Percentiles rank a stretch among this genome's conserved stretches.
Conservation (phyloP, 2,329 filamentous ascomycete genomes). For the Fusarium devonianum region DNA sequence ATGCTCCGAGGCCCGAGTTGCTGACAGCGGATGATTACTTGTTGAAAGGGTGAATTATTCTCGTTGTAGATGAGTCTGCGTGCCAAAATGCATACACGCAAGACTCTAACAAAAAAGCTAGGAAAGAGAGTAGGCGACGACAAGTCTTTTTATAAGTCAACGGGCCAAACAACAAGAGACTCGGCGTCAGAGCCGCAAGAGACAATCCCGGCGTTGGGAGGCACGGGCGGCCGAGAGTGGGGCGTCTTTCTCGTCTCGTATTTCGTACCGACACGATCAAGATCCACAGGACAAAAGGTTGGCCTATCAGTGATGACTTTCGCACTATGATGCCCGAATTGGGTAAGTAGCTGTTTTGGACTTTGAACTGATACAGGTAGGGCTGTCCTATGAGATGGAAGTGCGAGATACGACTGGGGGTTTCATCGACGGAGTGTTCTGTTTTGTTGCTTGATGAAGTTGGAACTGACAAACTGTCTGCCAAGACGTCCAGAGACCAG, state of each 20-base stretch:
- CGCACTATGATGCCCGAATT: constrained; percentile 29
- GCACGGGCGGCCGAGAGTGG: constrained; percentile 22
- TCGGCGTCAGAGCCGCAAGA: background rate
- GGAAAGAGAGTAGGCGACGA: background rate
- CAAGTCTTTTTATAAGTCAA: constrained; percentile 1
- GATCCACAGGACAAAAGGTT: constrained; percentile 3
- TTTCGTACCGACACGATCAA: constrained; percentile 25
- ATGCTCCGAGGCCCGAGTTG: constrained; percentile 25
- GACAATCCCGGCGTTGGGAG: constrained; percentile 13
- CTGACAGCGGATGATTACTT: constrained; percentile 15
- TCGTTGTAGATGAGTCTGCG: no score
- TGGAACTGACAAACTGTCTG: no score
- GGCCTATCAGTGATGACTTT: constrained; percentile 15
- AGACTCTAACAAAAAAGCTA: background rate
- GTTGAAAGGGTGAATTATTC: no score
- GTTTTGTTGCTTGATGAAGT: no score
- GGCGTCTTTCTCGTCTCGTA: constrained; percentile 23
- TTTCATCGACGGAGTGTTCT: no score
- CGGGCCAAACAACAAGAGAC: background rate
- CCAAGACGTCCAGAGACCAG: no score
- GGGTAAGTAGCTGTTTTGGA: constrained; percentile 3
- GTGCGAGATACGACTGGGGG: constrained; percentile 7
- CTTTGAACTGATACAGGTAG: background rate
- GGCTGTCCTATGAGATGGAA: constrained; percentile 12
- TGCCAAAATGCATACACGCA: background rate